Conservation (phyloP, 1,284 basidiomycete genomes). For the Butyriboletus regius region DNA sequence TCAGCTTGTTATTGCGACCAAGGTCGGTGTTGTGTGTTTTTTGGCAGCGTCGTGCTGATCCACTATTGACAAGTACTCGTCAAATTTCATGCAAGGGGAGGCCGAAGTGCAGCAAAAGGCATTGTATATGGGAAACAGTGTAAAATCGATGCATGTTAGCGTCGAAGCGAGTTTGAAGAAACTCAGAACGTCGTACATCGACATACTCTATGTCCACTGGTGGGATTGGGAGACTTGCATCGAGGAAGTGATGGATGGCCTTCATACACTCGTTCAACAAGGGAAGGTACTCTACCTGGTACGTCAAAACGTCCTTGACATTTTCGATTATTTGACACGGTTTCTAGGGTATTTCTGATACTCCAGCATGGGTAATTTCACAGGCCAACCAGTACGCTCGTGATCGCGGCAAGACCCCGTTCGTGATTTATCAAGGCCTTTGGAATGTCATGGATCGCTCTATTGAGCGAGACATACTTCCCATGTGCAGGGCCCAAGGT, state of each 20-base stretch:
- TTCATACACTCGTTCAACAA: conserved; percentile 37
- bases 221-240: conserved; percentile 35
- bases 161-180: conserved; percentile 38
- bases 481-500: conserved; percentile 42
- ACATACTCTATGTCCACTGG: conserved; percentile 32
- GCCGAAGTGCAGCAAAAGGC: conserved; percentile 20
- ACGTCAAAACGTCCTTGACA: neutral
- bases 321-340: neutral
- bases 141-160: conserved; percentile 29
- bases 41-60: neutral
- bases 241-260: conserved; percentile 44
- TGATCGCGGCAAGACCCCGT: conserved; percentile 43
- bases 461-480: conserved; percentile 58
- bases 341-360: conserved; percentile 32
- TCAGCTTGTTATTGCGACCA: conserved; percentile 50
- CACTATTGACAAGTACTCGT: conserved; percentile 29
- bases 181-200: conserved; percentile 41
- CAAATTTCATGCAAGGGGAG: conserved; percentile 25
- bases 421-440: conserved; percentile 51
- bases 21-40: conserved; percentile 37
- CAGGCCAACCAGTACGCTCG: conserved; percentile 49
- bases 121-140: conserved; percentile 35
- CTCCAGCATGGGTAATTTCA: conserved; percentile 42
- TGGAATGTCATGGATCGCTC: conserved; percentile 48
- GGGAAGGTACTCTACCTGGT: conserved; percentile 45